phyloP scores from a whole-genome alignment of 2,329 filamentous ascomycete species.

The Monilinia polystroma region DNA sequence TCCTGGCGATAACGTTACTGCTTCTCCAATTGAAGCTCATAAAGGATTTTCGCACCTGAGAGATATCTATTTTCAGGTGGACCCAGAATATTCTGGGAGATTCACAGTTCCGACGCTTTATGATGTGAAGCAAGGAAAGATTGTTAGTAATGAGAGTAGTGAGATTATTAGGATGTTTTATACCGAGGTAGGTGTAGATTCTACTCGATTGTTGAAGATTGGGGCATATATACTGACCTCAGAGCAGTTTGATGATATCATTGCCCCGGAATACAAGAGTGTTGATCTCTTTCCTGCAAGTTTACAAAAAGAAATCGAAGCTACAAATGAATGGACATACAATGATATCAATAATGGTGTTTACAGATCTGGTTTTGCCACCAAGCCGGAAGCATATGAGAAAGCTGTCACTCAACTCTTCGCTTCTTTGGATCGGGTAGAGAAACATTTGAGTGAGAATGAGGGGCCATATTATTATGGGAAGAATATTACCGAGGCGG shows the following conservation, averaged over 20 bases:
- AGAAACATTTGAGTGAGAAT: conserved; percentile 60
- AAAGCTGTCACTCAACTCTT: conserved; percentile 71
- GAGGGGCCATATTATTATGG: conserved; percentile 74
- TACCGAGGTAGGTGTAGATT: conserved; percentile 60
- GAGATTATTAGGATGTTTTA: conserved; percentile 87
- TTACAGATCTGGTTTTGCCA: conserved; percentile 80
- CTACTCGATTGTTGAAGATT: conserved; percentile 28
- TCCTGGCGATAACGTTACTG: conserved; percentile 61
- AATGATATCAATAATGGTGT: conserved; percentile 69
- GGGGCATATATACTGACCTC: conserved; percentile 6
- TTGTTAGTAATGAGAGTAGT: conserved; percentile 80
- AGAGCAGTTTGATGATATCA: conserved; percentile 69
- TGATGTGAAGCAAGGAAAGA: conserved; percentile 62
- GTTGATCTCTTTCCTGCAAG: conserved; percentile 67
- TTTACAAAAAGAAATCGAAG: conserved; percentile 68
- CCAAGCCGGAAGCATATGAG: conserved; percentile 79
- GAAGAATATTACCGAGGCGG: conserved; percentile 72
- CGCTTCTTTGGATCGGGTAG: conserved; percentile 70
- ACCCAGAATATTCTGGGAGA: conserved; percentile 64
- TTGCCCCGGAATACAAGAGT: conserved; percentile 58
- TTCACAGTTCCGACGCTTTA: conserved; percentile 70
- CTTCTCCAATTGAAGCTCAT: conserved; percentile 59
- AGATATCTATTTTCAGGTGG: conserved; percentile 65
- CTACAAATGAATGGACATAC: conserved; percentile 79
- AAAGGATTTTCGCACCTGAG: conserved; percentile 65